These are phyloP conservation scores for Phoma herbarum DNA, from an alignment of 2,329 filamentous ascomycete genomes.

Conservation along the genomic window DNA sequence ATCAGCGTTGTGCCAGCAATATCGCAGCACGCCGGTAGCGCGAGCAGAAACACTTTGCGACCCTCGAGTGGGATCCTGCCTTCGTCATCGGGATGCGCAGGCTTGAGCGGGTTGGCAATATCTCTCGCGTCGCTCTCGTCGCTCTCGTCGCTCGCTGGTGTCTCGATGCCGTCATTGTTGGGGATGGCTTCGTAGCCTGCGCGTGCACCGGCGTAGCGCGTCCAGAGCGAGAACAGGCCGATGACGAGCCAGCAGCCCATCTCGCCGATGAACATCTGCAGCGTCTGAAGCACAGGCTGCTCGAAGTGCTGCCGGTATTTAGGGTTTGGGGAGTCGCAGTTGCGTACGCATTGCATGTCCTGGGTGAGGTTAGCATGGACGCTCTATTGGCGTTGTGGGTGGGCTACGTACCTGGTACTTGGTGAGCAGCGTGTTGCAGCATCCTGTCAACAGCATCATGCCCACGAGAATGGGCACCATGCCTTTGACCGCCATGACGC, in stretches of 20 bases:
- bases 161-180: constrained; percentile 42
- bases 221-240: constrained; percentile 72
- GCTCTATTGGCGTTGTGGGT: neutral
- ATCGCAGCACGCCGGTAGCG: constrained; percentile 89
- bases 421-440: constrained; percentile 95
- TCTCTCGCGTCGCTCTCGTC: constrained; percentile 56
- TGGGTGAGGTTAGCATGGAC: constrained; percentile 49
- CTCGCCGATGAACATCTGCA: constrained; percentile 98
- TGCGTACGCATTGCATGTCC: constrained; percentile 96
- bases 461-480: constrained; percentile 85
- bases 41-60: constrained; percentile 75
- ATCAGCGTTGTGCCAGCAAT: constrained; percentile 95
- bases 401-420: constrained; percentile 80
- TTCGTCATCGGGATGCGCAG: constrained; percentile 59
- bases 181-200: constrained; percentile 73
- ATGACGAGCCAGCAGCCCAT: constrained; percentile 96
- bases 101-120: constrained; percentile 62
- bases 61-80: constrained; percentile 71
- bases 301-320: constrained; percentile 79
- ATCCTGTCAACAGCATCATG: constrained; percentile 96
- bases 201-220: constrained; percentile 60
- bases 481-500: constrained; percentile 72
- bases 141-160: constrained; percentile 58
- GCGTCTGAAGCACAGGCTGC: constrained; percentile 93
- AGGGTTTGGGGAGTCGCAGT: constrained; percentile 78